A percentile compares a stretch with the other conserved stretches of the same genome.
These are phyloP conservation scores for Oenanthe sinensis DNA, from an alignment of 129 eudicot genomes.

Conservation along the genomic window DNA sequence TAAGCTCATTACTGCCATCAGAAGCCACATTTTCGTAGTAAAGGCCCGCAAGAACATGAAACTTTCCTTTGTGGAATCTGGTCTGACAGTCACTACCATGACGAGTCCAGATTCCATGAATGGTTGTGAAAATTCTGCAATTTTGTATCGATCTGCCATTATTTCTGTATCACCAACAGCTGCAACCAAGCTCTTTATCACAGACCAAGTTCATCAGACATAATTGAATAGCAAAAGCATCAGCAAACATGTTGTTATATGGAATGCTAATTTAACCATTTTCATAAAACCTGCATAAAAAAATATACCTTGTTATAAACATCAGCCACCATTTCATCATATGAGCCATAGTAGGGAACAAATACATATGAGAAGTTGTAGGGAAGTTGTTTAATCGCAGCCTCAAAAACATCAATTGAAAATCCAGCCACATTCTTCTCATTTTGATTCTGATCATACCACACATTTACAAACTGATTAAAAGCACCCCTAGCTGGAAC, in stretches of 20 bases:
- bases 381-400: conserved; percentile 30
- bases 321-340: conserved; percentile 54
- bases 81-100: conserved; percentile 36
- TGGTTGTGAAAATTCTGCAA: conserved; percentile 55
- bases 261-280: neutral
- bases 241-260: neutral
- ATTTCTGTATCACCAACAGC: conserved; percentile 60
- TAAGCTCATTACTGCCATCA: conserved; percentile 30
- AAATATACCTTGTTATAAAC: conserved; percentile 40
- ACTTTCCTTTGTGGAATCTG: conserved; percentile 26
- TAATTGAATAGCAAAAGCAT: neutral
- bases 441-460: conserved; percentile 24
- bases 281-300: neutral
- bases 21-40: conserved; percentile 45
- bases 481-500: conserved; percentile 63
- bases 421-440: conserved; percentile 35
- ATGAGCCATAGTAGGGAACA: conserved; percentile 44
- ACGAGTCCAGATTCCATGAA: conserved; percentile 55
- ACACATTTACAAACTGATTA: conserved; percentile 54
- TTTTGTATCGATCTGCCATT: conserved; percentile 40
- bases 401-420: conserved; percentile 52
- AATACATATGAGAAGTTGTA: conserved; percentile 39
- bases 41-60: conserved; percentile 40
- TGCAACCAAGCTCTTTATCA: conserved; percentile 38
- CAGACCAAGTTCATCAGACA: neutral